Percentiles rank a stretch among this genome's conserved stretches.
Evolutionary conservation across 306 rosid genomes (phyloP).

Genomic region (Rubus parviflorus): DNA sequence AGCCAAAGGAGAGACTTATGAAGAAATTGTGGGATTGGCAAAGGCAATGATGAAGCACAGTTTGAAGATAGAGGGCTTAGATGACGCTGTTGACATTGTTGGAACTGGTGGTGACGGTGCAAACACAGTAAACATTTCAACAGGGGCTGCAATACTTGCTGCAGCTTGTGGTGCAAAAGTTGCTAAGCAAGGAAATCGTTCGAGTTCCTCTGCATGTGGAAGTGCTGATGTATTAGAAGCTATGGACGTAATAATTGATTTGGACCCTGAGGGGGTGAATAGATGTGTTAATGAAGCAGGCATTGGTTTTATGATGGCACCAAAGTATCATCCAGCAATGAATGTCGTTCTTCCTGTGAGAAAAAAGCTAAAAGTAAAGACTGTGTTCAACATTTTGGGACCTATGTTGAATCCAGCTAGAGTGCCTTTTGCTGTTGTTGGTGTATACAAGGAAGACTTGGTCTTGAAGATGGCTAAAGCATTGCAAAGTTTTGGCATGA

Average conservation of each 20-base stretch:
- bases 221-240: slow-evolving; percentile 92
- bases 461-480: slow-evolving; percentile 85
- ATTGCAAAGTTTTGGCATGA: slow-evolving; percentile 75
- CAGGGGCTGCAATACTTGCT: slow-evolving; percentile 83
- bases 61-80: slow-evolving; percentile 68
- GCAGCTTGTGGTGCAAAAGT: slow-evolving; percentile 93
- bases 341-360: slow-evolving; percentile 70
- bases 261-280: slow-evolving; percentile 71
- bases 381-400: slow-evolving; percentile 85
- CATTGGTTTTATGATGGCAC: slow-evolving; percentile 90
- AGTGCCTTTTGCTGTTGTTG: slow-evolving; percentile 85
- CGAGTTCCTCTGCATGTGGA: slow-evolving; percentile 94
- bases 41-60: slow-evolving; percentile 77
- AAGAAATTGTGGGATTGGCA: slow-evolving; percentile 87
- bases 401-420: slow-evolving; percentile 94
- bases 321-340: slow-evolving; percentile 92
- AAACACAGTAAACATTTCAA: slow-evolving; percentile 88
- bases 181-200: slow-evolving; percentile 95
- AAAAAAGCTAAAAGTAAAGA: slow-evolving; percentile 74
- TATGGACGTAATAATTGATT: slow-evolving; percentile 64
- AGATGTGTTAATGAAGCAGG: slow-evolving; percentile 74
- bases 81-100: slow-evolving; percentile 79
- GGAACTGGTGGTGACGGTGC: slow-evolving; percentile 98
- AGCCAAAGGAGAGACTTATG: slow-evolving; percentile 89
- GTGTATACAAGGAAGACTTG: slow-evolving; percentile 75